These are phyloP conservation scores for Torrubiella hemipterigena DNA, from an alignment of 2,329 filamentous ascomycete species.

Conservation along the genomic window DNA sequence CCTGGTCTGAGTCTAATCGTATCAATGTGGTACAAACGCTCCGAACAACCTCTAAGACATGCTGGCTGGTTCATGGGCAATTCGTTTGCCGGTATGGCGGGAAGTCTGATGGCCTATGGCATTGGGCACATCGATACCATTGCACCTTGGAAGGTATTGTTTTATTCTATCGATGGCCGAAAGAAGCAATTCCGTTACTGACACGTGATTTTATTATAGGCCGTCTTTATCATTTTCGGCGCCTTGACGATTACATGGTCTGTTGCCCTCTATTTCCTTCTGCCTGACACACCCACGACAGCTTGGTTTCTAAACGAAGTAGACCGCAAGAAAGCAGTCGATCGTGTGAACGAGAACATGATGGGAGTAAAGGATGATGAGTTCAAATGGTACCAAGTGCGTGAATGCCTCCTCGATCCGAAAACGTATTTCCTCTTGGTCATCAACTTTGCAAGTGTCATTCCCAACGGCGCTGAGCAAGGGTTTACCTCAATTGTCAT, in stretches of 20 bases:
- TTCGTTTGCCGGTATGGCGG: conserved; percentile 12
- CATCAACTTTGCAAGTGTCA: conserved; percentile 13
- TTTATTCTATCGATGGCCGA: not conserved
- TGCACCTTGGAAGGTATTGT: conserved; percentile 3
- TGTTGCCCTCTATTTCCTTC: not conserved
- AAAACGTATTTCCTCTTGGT: conserved; percentile 15
- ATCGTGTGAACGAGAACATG: conserved; percentile 18
- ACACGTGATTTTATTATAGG: not conserved
- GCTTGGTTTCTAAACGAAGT: conserved; percentile 34
- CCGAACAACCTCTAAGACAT: conserved; percentile 13
- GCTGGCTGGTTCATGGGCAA: conserved; percentile 16
- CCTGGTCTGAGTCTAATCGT: conserved; percentile 17
- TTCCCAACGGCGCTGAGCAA: conserved; percentile 16
- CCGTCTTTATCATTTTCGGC: conserved; percentile 2
- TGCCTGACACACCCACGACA: conserved; percentile 14
- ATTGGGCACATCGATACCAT: conserved; percentile 10
- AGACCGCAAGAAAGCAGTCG: conserved; percentile 16
- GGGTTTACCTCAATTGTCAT: conserved; percentile 16
- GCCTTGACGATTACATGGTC: conserved; percentile 1
- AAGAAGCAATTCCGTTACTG: too few relatives aligned
- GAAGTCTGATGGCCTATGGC: conserved; percentile 13
- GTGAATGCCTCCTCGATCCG: conserved; percentile 13
- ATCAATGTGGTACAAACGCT: conserved; percentile 21
- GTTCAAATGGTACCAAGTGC: conserved; percentile 12
- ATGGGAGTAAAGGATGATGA: conserved; percentile 21